Evolutionary conservation across 2,329 filamentous ascomycete genomes (phyloP).

Genomic region (Fusarium euwallaceae): DNA sequence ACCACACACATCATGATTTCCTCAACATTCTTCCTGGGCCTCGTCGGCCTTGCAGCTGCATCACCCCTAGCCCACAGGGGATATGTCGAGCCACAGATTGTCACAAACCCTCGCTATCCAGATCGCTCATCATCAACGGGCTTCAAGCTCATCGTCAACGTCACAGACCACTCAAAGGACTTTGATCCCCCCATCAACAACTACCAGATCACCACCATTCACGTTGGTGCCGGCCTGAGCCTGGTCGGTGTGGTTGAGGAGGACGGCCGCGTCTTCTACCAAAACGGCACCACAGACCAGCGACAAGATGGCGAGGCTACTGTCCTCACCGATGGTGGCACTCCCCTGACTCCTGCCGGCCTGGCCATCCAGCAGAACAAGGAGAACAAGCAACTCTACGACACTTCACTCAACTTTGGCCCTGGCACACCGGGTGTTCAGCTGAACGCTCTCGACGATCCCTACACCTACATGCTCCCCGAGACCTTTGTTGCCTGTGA

Average conservation of each 20-base stretch:
- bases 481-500: conserved; percentile 59
- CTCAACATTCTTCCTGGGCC: conserved; percentile 40
- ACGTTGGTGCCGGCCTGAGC: conserved; percentile 58
- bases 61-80: conserved; percentile 27
- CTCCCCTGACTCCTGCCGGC: conserved; percentile 54
- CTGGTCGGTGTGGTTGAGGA: conserved; percentile 53
- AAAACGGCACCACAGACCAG: conserved; percentile 60
- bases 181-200: conserved; percentile 58
- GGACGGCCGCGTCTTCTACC: conserved; percentile 58
- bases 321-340: conserved; percentile 58
- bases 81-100: conserved; percentile 22
- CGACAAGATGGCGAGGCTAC: conserved; percentile 48
- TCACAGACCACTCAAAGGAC: conserved; percentile 56
- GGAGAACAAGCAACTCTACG: conserved; percentile 50
- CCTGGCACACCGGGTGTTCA: conserved; percentile 53
- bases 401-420: conserved; percentile 50
- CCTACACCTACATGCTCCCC: conserved; percentile 49
- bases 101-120: conserved; percentile 31
- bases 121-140: conserved; percentile 43
- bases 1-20: conserved; percentile 39
- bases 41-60: conserved; percentile 44
- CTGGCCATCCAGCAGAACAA: conserved; percentile 49
- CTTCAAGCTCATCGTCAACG: conserved; percentile 61
- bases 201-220: conserved; percentile 56
- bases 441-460: conserved; percentile 42